These are phyloP conservation scores for Triadica sebifera DNA, from an alignment of 345 rosid species.

Conservation along the genomic window DNA sequence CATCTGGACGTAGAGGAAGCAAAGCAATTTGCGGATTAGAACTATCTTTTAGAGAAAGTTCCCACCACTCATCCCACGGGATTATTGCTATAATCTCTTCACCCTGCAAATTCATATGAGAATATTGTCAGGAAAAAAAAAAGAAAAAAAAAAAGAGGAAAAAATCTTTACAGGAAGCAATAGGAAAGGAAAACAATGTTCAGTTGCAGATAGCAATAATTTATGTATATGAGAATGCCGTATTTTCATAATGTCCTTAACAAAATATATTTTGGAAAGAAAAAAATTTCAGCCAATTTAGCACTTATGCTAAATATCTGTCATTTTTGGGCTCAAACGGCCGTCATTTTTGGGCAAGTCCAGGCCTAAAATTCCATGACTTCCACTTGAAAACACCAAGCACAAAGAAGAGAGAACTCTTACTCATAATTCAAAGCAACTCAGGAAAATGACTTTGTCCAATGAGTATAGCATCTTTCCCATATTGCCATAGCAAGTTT, in stretches of 20 bases:
- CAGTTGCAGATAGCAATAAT: no score
- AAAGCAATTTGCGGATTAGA: constrained; percentile 93
- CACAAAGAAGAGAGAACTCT: neutral
- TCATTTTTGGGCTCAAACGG: neutral
- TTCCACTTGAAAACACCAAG: neutral
- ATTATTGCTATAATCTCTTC: constrained; percentile 88
- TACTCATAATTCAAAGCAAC: no score
- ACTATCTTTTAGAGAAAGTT: constrained; percentile 66
- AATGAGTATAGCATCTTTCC: neutral
- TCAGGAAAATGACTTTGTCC: neutral
- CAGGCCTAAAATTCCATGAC: neutral
- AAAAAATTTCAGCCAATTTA: neutral
- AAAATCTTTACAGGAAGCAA: no score
- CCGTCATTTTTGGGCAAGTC: neutral
- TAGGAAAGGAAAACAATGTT: neutral
- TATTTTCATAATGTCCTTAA: neutral
- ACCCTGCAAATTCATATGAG: constrained; percentile 50
- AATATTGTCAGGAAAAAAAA: neutral
- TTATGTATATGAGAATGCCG: no score
- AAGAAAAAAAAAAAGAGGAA: no score
- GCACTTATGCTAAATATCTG: neutral
- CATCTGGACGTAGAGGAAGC: constrained; percentile 82
- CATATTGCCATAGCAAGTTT: no score
- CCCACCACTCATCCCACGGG: constrained; percentile 99
- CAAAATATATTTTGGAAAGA: neutral